Conservation (phyloP, 2,329 filamentous ascomycete species). For the Cadophora malorum region DNA sequence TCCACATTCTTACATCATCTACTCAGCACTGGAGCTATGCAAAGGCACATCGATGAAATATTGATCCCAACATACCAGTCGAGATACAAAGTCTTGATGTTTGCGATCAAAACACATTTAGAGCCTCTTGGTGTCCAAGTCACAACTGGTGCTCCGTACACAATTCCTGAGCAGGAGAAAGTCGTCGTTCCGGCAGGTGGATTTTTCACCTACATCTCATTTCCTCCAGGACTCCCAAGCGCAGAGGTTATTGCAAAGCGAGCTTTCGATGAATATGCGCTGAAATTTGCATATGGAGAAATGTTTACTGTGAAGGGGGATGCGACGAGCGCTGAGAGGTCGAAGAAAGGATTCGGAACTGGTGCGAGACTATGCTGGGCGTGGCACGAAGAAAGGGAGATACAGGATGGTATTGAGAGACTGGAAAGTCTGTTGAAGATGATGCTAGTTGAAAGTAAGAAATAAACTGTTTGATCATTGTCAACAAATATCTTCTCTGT, state of each 20-base stretch:
- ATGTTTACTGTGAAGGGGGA: too few relatives aligned
- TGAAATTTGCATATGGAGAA: slow-evolving; percentile 52
- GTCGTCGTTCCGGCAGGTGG: slow-evolving; percentile 53
- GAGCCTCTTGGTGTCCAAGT: slow-evolving; percentile 38
- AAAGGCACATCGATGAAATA: too few relatives aligned
- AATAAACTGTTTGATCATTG: not conserved
- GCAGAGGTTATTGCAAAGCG: slow-evolving; percentile 49
- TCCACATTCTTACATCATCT: too few relatives aligned
- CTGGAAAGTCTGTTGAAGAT: slow-evolving; percentile 43
- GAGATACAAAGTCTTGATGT: slow-evolving; percentile 36
- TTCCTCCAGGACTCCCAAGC: slow-evolving; percentile 50
- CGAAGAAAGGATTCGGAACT: slow-evolving; percentile 50
- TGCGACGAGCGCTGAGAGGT: slow-evolving; percentile 34
- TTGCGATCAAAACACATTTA: slow-evolving; percentile 35
- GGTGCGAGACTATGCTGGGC: slow-evolving; percentile 61
- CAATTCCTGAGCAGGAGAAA: slow-evolving; percentile 14
- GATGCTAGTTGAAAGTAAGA: not conserved
- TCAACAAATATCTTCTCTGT: not conserved
- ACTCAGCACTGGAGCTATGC: too few relatives aligned
- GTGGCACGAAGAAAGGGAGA: slow-evolving; percentile 60
- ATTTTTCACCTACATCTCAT: slow-evolving; percentile 68
- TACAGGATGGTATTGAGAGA: slow-evolving; percentile 62
- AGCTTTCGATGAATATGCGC: slow-evolving; percentile 53
- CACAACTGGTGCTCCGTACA: slow-evolving; percentile 19
- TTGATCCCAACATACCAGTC: slow-evolving; percentile 21